Evolutionary conservation across 495 filamentous ascomycete species (phyloP).

Genomic region (Penicillium parvum): DNA sequence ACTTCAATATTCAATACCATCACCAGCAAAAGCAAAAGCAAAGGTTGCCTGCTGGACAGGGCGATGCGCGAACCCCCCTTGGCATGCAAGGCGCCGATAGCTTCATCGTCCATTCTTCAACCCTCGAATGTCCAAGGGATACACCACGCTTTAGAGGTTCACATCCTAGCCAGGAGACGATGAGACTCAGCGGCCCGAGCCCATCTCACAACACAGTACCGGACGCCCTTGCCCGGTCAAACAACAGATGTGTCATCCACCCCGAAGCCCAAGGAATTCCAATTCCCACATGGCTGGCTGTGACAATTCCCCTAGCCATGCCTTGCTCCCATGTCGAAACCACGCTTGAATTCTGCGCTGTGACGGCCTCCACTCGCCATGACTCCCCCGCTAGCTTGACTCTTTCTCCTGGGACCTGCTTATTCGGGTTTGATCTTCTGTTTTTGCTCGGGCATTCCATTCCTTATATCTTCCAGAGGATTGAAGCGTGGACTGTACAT

Average conservation of each 20-base stretch:
- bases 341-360: slow-evolving; percentile 3
- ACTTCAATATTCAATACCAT: too few relatives aligned
- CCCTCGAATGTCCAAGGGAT: slow-evolving; percentile 16
- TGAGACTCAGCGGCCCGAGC: slow-evolving; percentile 3
- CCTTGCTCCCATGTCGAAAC: slow-evolving; percentile 25
- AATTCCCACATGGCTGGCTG: slow-evolving; percentile 16
- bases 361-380: neutral
- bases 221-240: slow-evolving; percentile 1
- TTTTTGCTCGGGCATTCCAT: neutral
- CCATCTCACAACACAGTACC: too few relatives aligned
- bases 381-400: neutral
- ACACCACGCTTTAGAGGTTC: too few relatives aligned
- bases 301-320: slow-evolving; percentile 18
- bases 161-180: neutral
- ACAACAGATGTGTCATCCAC: slow-evolving; percentile 21
- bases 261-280: neutral
- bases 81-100: slow-evolving; percentile 28
- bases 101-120: slow-evolving; percentile 19
- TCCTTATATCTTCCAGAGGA: neutral
- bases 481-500: neutral
- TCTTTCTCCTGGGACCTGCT: slow-evolving; percentile 19
- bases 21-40: neutral
- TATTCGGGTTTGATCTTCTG: slow-evolving; percentile 7
- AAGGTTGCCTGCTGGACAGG: slow-evolving; percentile 7
- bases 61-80: slow-evolving; percentile 14